Percentiles rank a stretch among this genome's conserved stretches.
Conservation (phyloP, 768 basidiomycete genomes). For the Steccherinum ochraceum region DNA sequence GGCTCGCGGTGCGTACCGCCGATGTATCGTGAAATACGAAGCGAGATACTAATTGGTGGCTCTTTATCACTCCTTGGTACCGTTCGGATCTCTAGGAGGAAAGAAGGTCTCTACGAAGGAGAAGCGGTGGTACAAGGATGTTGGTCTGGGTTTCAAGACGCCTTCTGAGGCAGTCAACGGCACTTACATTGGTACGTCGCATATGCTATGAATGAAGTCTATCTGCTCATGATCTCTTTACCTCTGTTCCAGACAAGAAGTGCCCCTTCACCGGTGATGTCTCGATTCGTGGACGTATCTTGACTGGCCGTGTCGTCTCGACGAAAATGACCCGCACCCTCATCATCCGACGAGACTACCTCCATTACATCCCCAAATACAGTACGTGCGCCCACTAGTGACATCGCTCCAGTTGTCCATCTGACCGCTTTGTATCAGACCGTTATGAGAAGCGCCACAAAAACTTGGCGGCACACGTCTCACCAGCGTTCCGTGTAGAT, state of each 20-base stretch:
- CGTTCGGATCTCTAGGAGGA: constrained; percentile 46
- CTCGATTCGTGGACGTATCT: constrained; percentile 98
- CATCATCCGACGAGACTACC: constrained; percentile 91
- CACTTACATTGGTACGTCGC: constrained; percentile 84
- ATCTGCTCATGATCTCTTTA: background rate
- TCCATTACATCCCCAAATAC: constrained; percentile 98
- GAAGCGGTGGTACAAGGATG: constrained; percentile 99
- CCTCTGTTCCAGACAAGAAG: constrained; percentile 77
- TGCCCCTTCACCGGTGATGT: constrained; percentile 97
- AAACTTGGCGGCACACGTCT: constrained; percentile 95
- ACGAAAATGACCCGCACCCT: constrained; percentile 99
- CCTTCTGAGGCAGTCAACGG: constrained; percentile 93
- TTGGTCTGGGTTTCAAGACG: constrained; percentile 95
- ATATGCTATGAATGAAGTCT: too few species aligned
- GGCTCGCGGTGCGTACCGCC: constrained; percentile 65
- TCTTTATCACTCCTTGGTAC: too few species aligned
- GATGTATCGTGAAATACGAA: background rate
- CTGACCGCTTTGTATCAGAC: constrained; percentile 39
- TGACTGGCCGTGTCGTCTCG: constrained; percentile 95
- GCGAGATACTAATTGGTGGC: too few species aligned
- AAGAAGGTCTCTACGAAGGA: constrained; percentile 93
- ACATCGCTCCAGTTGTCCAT: background rate
- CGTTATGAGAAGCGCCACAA: constrained; percentile 99
- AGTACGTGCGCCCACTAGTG: constrained; percentile 62
- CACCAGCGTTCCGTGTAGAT: constrained; percentile 98